phyloP scores from a whole-genome alignment of 2,329 filamentous ascomycete species.

The Pseudogymnoascus sp. region DNA sequence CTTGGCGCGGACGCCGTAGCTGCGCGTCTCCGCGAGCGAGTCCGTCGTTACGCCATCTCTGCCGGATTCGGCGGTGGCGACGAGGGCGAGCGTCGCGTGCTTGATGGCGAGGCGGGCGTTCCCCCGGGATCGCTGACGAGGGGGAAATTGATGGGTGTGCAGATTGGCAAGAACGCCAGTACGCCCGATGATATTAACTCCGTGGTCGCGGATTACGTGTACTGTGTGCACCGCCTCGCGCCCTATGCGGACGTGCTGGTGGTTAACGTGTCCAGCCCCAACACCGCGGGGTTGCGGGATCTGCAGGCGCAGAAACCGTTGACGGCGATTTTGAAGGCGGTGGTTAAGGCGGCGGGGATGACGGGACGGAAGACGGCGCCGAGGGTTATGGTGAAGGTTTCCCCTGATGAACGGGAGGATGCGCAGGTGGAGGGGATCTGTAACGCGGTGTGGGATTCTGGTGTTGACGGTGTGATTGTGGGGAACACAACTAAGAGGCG shows the following conservation, averaged over 20 bases:
- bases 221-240: conserved; percentile 75
- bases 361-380: conserved; percentile 66
- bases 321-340: conserved; percentile 70
- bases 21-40: conserved; percentile 65
- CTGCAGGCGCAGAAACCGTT: conserved; percentile 80
- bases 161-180: conserved; percentile 94
- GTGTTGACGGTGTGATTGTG: conserved; percentile 92
- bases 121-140: conserved; percentile 72
- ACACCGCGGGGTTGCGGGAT: conserved; percentile 84
- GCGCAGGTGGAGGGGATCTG: conserved; percentile 83
- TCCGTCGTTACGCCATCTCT: conserved; percentile 67
- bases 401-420: conserved; percentile 84
- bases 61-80: conserved; percentile 59
- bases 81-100: conserved; percentile 60
- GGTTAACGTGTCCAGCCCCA: conserved; percentile 95
- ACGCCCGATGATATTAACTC: conserved; percentile 85
- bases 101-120: conserved; percentile 70
- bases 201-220: conserved; percentile 74
- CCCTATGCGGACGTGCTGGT: conserved; percentile 93
- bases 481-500: conserved; percentile 92
- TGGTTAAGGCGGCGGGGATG: conserved; percentile 69
- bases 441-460: conserved; percentile 72
- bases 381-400: conserved; percentile 95
- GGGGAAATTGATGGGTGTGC: conserved; percentile 77
- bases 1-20: conserved; percentile 84